These are phyloP conservation scores for Allomyces macrogynus DNA, from an alignment of 192 early-diverging fungal genomes.

Conservation along the genomic window DNA sequence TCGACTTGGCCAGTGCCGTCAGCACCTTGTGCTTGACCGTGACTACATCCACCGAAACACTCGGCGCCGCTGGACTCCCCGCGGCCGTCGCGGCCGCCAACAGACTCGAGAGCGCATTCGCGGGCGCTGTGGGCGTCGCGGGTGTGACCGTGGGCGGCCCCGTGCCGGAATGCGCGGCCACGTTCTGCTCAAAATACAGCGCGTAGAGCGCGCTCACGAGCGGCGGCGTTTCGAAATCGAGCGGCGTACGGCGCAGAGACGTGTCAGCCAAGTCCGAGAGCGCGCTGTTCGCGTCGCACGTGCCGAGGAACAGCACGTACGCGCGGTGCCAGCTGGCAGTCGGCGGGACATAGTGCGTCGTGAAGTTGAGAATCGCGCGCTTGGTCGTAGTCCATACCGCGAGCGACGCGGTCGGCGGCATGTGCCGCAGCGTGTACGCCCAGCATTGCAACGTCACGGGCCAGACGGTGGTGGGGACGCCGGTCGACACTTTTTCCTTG, in stretches of 20 bases:
- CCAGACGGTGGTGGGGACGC: not conserved
- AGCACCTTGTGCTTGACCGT: not conserved
- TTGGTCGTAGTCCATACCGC: not conserved
- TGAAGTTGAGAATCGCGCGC: not conserved
- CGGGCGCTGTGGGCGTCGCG: not conserved
- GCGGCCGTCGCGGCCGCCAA: too few species aligned
- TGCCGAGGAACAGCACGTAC: not conserved
- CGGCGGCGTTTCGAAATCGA: not conserved
- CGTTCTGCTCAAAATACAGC: not conserved
- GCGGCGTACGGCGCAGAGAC: not conserved
- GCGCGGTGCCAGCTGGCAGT: not conserved
- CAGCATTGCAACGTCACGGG: too few species aligned
- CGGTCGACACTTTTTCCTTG: not conserved
- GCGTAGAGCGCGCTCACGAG: not conserved
- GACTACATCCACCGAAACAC: not conserved
- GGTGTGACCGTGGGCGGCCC: not conserved
- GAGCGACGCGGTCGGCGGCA: not conserved
- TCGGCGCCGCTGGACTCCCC: too few species aligned
- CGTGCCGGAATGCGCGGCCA: not conserved
- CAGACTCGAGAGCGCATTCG: too few species aligned
- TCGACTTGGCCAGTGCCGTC: not conserved
- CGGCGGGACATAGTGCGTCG: not conserved
- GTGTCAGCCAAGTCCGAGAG: not conserved
- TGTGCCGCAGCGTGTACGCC: not conserved
- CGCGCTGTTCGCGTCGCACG: not conserved